phyloP scores from a whole-genome alignment of 2,329 filamentous ascomycete species.

The Colletotrichum zoysiae region DNA sequence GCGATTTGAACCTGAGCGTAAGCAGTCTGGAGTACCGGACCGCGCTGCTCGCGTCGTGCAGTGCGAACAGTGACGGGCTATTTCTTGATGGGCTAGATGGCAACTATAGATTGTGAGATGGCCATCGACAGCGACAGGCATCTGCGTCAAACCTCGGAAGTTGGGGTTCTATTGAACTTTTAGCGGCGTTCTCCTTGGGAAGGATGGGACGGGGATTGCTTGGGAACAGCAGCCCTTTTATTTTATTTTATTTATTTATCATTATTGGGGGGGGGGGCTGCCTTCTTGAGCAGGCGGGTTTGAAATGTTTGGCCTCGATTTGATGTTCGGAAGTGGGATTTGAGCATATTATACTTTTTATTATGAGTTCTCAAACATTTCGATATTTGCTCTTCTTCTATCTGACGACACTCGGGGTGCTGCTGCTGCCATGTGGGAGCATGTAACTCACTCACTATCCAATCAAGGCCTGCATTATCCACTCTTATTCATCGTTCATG shows the following conservation, averaged over 20 bases:
- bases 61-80: slow-evolving; percentile 44
- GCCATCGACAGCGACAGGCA: slow-evolving; percentile 21
- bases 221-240: background rate
- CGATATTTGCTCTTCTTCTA: background rate
- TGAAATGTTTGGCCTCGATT: background rate
- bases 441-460: background rate
- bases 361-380: background rate
- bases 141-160: slow-evolving; percentile 1
- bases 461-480: background rate
- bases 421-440: background rate
- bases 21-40: slow-evolving; percentile 53
- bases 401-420: no score
- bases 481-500: background rate
- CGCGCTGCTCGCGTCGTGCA: slow-evolving; percentile 45
- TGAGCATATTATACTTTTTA: background rate
- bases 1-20: slow-evolving; percentile 47
- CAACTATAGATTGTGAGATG: slow-evolving; percentile 51
- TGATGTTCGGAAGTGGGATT: background rate
- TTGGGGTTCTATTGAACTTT: background rate
- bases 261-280: no score
- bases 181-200: background rate
- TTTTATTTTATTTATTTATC: no score
- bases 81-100: slow-evolving; percentile 60
- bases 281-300: no score
- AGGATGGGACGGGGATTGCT: background rate